phyloP scores from a whole-genome alignment of 169 alveolate species.

The Eimeria praecox region DNA sequence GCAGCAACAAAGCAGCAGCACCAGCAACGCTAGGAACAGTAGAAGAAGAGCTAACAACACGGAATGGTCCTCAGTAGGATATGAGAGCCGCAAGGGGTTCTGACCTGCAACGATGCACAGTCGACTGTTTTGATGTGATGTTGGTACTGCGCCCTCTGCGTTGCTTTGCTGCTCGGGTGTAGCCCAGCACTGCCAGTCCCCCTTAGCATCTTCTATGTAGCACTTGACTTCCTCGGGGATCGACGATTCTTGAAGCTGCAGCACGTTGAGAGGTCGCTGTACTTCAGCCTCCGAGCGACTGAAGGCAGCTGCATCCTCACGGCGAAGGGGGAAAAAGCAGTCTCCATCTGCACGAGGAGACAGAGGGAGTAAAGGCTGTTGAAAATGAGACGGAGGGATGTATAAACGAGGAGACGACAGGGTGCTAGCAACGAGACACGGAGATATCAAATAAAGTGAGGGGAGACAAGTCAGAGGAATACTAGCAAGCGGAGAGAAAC shows the following conservation, averaged over 20 bases:
- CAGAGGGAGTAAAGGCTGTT: neutral
- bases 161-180: constrained; percentile 1
- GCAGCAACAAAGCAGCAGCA: constrained; percentile 10
- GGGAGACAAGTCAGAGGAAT: too few species aligned
- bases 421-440: neutral
- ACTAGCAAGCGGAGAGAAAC: too few species aligned
- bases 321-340: constrained; percentile 56
- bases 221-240: constrained; percentile 17
- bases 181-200: constrained; percentile 46
- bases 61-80: neutral
- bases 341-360: constrained; percentile 21
- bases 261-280: neutral
- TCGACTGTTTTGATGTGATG: neutral
- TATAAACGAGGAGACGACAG: neutral
- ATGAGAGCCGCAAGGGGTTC: neutral
- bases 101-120: constrained; percentile 47
- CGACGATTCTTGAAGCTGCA: neutral
- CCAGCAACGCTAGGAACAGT: neutral
- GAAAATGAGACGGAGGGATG: neutral
- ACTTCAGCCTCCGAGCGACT: neutral
- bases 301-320: constrained; percentile 41
- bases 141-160: constrained; percentile 8
- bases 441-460: neutral
- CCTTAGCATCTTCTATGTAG: neutral
- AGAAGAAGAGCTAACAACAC: neutral